Base-by-base conservation (phyloP, 192 early-diverging fungal species). In the Pilobolus umbonatus region DNA sequence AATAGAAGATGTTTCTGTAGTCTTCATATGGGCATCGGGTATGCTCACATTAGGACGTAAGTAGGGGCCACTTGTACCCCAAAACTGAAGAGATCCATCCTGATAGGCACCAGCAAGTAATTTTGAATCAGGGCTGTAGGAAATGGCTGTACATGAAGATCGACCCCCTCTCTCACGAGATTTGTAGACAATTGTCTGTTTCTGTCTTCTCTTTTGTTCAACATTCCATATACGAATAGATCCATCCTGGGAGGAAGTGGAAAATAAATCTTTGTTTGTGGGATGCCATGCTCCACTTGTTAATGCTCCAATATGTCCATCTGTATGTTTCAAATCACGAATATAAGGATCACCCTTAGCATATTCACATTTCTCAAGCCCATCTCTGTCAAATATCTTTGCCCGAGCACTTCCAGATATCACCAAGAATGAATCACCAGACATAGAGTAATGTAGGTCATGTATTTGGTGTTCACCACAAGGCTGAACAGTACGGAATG, bases 291-390 rank as follows among this genome's bases (percentile, higher is more conserved):
- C 75, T 21, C 81, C 83, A 19, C 79, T 64, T 4, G 90, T 94
- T 25, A 98, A 61, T 4, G 86, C 78, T 1, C 88, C 82, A 3
- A 91, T 82, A 64, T 98, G 96, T 8, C 96, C 96, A 42, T 68
- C 80, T 34, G 91, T 93, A 34, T 89, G 67, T 15, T 92, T 78
- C 72, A 90, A 75, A 63, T 98, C 96, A 10, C 87, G 77, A 32
- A 98, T 85, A 63, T 98, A 98, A 57, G 90, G 89, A 66, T 98
- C 96, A 26, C 96, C 96, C 58, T 94, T 94, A 54, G 80, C 74
- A 49, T 80, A 93, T 59, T 93, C 88, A 10, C 61, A 72, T 36
- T 93, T 57, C 35, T 81, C 68, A n/a, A 77, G 50, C 0, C 96
- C 96, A 65, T 91, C 88, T 2, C 85, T 80, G 55, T 89, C 83